These are phyloP conservation scores for Diaporthe sp. DNA, from an alignment of 2,329 filamentous ascomycete genomes.

Conservation along the genomic window DNA sequence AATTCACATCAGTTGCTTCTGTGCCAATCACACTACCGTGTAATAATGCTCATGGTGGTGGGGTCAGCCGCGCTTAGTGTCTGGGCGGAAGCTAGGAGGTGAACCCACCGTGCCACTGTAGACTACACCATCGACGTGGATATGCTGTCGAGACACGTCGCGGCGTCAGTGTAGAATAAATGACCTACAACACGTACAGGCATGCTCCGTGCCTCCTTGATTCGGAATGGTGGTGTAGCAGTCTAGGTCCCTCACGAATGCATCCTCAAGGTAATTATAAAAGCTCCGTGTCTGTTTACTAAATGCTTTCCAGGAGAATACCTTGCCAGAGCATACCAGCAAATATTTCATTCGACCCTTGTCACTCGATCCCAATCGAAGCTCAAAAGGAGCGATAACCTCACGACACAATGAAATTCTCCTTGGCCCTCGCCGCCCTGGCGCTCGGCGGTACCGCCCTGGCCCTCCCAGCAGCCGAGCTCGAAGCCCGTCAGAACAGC, in stretches of 20 bases:
- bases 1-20: background rate
- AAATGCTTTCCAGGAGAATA: background rate
- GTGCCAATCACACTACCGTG: too few species aligned
- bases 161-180: background rate
- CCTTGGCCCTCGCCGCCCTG: background rate
- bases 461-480: background rate
- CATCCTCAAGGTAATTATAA: background rate
- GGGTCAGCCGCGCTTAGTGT: background rate
- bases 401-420: background rate
- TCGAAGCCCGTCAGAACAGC: slow-evolving; percentile 4
- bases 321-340: background rate
- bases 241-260: background rate
- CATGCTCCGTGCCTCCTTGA: background rate
- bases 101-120: background rate
- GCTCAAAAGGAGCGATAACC: background rate
- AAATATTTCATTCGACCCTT: background rate
- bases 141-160: background rate
- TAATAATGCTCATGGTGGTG: background rate
- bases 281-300: background rate
- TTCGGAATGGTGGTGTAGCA: background rate
- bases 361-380: background rate
- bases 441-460: background rate
- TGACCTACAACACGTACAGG: background rate
- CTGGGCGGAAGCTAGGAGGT: slow-evolving; percentile 17
- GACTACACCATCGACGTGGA: slow-evolving; percentile 7